Conservation (phyloP, 2,329 filamentous ascomycete genomes). For the Fusarium continuum region DNA sequence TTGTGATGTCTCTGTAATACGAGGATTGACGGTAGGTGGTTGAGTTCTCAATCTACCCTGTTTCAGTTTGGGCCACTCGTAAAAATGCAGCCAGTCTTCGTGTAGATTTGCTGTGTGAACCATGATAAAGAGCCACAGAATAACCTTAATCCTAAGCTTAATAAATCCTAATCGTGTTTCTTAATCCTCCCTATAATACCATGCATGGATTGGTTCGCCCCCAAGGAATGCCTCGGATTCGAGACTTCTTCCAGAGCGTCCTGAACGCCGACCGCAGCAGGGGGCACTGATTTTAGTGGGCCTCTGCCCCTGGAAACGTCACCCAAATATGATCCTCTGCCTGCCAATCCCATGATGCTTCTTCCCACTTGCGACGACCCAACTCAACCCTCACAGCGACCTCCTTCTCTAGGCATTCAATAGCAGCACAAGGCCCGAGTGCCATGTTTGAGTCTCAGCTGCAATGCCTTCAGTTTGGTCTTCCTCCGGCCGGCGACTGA, state of each 20-base stretch:
- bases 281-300: constrained; percentile 27
- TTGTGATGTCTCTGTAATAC: no score
- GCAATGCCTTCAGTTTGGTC: constrained; percentile 40
- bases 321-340: constrained; percentile 3
- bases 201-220: neutral
- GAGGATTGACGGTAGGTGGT: no score
- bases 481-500: constrained; percentile 41
- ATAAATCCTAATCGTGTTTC: neutral
- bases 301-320: constrained; percentile 22
- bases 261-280: neutral
- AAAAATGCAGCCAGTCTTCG: no score
- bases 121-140: neutral
- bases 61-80: neutral
- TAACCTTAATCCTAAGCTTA: constrained; percentile 1
- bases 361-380: constrained; percentile 4
- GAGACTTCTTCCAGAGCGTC: neutral
- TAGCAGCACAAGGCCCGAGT: constrained; percentile 25
- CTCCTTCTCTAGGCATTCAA: neutral
- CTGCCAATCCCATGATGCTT: constrained; percentile 15
- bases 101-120: no score
- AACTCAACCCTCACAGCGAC: neutral
- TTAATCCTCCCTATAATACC: neutral
- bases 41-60: neutral
- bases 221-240: neutral
- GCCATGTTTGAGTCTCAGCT: constrained; percentile 39